phyloP scores from a whole-genome alignment of 768 basidiomycete genomes.

The Krasilnikovozyma curviuscula region DNA sequence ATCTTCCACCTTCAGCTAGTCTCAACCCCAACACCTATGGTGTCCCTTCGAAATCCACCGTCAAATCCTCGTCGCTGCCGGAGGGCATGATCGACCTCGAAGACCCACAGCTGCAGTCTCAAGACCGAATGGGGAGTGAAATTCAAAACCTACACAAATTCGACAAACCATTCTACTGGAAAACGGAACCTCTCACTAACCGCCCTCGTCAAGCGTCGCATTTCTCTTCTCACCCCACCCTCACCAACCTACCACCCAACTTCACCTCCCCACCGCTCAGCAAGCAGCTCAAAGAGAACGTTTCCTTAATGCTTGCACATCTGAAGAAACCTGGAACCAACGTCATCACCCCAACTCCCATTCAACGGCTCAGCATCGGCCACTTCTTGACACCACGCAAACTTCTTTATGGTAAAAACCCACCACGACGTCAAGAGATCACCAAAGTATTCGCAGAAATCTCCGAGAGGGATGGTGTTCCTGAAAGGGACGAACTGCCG shows the following conservation, averaged over 20 bases:
- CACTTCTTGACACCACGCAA: conserved; percentile 7
- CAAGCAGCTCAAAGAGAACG: neutral
- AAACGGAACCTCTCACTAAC: conserved; percentile 1
- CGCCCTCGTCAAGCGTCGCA: neutral
- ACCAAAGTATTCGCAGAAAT: neutral
- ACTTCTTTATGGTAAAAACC: no score
- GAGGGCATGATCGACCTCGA: no score
- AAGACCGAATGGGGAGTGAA: no score
- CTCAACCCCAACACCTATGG: no score
- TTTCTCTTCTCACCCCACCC: conserved; percentile 6
- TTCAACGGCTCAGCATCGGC: conserved; percentile 8
- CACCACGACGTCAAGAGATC: neutral
- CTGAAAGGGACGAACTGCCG: neutral
- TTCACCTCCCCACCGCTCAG: conserved; percentile 8
- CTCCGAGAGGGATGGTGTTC: neutral
- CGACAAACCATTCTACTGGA: no score
- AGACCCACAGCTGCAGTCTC: no score
- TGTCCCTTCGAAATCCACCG: no score
- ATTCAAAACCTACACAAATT: no score
- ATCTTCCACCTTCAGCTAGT: no score
- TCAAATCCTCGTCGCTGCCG: no score
- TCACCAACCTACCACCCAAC: conserved; percentile 1
- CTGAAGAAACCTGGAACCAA: neutral
- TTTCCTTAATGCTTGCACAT: neutral
- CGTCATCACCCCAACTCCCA: conserved; percentile 1